Conservation (phyloP, 768 basidiomycete species). For the Podaxis sp. region DNA sequence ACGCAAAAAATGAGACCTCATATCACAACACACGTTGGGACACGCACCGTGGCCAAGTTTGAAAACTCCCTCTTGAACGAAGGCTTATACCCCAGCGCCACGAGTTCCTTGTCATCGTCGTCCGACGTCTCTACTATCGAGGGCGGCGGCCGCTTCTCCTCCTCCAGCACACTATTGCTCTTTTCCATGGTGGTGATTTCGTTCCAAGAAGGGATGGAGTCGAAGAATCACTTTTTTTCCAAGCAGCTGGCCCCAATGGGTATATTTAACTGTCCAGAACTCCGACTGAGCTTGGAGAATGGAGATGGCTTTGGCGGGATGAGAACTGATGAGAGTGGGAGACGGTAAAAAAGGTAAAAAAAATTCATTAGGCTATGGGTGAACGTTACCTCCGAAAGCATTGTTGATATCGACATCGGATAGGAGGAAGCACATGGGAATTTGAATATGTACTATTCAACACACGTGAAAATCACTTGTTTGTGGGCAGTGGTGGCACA, state of each 20-base stretch:
- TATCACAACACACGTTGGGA: background rate
- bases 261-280: background rate
- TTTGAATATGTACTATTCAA: background rate
- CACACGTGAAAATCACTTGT: background rate
- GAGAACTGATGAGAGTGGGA: background rate
- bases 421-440: slow-evolving; percentile 5
- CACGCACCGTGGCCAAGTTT: slow-evolving; percentile 68
- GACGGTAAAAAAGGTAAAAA: background rate
- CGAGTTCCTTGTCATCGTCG: slow-evolving; percentile 62
- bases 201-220: background rate
- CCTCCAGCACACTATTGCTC: slow-evolving; percentile 14
- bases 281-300: background rate
- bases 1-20: slow-evolving; percentile 7
- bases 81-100: slow-evolving; percentile 67
- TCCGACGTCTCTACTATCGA: slow-evolving; percentile 25
- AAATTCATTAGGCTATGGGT: background rate
- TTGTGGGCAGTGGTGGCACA: background rate
- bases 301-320: background rate
- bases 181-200: slow-evolving; percentile 2
- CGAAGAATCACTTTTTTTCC: background rate
- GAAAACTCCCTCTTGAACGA: slow-evolving; percentile 86
- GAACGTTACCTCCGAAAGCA: too few species aligned
- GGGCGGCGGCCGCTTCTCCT: slow-evolving; percentile 17
- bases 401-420: background rate
- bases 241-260: background rate